A percentile compares a stretch with the other conserved stretches of the same genome.
Evolutionary conservation across 148 eudicot species (phyloP).

Genomic region (Vaccinium darrowii): DNA sequence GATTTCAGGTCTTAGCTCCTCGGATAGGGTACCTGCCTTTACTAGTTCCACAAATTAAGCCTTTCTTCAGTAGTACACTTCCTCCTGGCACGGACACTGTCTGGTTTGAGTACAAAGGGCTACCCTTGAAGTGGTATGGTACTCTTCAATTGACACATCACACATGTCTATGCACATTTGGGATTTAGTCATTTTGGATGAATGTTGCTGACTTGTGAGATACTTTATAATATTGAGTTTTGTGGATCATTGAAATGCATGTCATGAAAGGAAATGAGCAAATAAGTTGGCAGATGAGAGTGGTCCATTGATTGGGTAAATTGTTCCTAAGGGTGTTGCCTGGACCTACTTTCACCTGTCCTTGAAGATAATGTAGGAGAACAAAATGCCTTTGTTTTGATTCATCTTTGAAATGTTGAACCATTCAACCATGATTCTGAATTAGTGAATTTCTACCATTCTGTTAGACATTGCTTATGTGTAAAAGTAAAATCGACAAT

Average conservation of each 20-base stretch:
- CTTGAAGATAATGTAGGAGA: not conserved
- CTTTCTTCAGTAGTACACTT: slow-evolving; percentile 79
- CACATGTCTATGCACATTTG: not conserved
- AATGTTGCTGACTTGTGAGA: not conserved
- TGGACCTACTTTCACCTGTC: not conserved
- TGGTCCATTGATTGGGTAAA: not conserved
- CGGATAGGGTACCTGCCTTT: slow-evolving; percentile 88
- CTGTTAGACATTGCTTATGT: not conserved
- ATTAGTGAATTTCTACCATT: not conserved
- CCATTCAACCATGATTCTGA: not conserved
- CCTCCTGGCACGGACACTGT: slow-evolving; percentile 93
- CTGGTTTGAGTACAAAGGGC: slow-evolving; percentile 93
- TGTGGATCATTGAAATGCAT: not conserved
- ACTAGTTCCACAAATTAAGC: slow-evolving; percentile 68
- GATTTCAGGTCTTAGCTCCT: slow-evolving; percentile 80
- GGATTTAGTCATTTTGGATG: not conserved
- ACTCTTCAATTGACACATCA: slow-evolving; percentile 2
- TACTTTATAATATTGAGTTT: not conserved
- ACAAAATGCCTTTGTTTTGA: not conserved
- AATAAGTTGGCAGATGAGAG: not conserved
- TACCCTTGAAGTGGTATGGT: slow-evolving; percentile 84
- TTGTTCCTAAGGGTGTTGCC: not conserved
- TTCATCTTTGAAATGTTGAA: not conserved
- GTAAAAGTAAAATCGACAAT: not conserved
- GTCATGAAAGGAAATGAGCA: not conserved